phyloP scores from a whole-genome alignment of 2,329 filamentous ascomycete genomes.

The Fusarium subtropicale region DNA sequence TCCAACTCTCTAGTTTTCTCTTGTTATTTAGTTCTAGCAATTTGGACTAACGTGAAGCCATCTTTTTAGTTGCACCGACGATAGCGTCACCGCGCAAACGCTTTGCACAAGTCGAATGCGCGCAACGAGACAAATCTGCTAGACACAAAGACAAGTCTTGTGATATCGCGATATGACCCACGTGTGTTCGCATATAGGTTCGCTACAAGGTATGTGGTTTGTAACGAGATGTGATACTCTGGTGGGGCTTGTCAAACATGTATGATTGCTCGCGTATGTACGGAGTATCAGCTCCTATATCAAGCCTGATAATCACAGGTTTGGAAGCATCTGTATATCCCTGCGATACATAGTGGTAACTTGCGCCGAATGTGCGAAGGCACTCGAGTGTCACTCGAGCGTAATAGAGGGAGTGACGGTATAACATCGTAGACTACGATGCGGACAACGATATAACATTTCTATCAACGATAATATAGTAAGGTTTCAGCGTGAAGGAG shows the following conservation, averaged over 20 bases:
- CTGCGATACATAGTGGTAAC: not conserved
- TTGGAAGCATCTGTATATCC: not conserved
- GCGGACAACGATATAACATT: not conserved
- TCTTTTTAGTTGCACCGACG: not conserved
- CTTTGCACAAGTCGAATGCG: not conserved
- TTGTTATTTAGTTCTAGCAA: not conserved
- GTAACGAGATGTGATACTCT: slow-evolving; percentile 3
- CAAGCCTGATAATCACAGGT: not conserved
- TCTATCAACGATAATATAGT: not conserved
- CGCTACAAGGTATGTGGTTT: not conserved
- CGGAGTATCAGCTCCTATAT: not conserved
- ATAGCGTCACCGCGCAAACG: not conserved
- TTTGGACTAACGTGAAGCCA: not conserved
- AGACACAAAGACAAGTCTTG: not conserved
- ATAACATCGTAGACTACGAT: not conserved
- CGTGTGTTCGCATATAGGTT: not conserved
- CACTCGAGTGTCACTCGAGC: not conserved
- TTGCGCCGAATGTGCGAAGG: not conserved
- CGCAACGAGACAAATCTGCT: not conserved
- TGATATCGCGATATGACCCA: not conserved
- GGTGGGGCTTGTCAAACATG: not conserved
- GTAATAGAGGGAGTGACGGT: not conserved
- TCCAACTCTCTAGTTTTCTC: not conserved
- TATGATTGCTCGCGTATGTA: not conserved
- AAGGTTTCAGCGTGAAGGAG: not conserved